Percentiles rank a stretch among this genome's conserved stretches.
phyloP scores from a whole-genome alignment of 2,329 filamentous ascomycete genomes.

The Mycogone perniciosa region DNA sequence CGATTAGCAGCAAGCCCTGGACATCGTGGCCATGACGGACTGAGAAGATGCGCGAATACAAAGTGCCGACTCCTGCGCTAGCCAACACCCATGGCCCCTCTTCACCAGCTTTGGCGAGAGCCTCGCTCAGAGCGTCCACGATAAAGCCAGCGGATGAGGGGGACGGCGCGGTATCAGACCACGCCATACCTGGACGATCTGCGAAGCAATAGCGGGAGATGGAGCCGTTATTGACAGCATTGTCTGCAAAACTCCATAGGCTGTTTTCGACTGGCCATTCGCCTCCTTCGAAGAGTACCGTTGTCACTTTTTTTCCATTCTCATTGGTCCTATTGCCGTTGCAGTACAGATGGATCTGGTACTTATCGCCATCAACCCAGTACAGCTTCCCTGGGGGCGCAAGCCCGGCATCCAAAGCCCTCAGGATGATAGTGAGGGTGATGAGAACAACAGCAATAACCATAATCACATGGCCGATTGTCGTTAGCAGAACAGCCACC shows the following conservation, averaged over 20 bases:
- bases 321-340: conserved; percentile 58
- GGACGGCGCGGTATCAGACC: conserved; percentile 85
- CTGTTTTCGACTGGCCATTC: conserved; percentile 72
- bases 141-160: conserved; percentile 90
- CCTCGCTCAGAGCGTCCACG: conserved; percentile 82
- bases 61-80: conserved; percentile 77
- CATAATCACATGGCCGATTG: conserved; percentile 63
- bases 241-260: conserved; percentile 73
- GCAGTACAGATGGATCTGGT: conserved; percentile 81
- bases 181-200: conserved; percentile 84
- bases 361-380: conserved; percentile 77
- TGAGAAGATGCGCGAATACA: conserved; percentile 88
- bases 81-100: conserved; percentile 83
- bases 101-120: conserved; percentile 72
- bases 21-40: conserved; percentile 72
- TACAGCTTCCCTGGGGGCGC: conserved; percentile 67
- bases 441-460: conserved; percentile 65
- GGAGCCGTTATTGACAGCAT: conserved; percentile 69
- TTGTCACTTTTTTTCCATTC: conserved; percentile 55
- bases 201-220: conserved; percentile 91
- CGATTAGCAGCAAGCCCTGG: conserved; percentile 74
- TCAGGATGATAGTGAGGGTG: conserved; percentile 72
- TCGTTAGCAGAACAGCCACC: conserved; percentile 71
- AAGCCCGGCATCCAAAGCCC: conserved; percentile 71
- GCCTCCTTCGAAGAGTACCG: conserved; percentile 79